phyloP scores from a whole-genome alignment of 345 rosid genomes.

The Pistacia atlantica region DNA sequence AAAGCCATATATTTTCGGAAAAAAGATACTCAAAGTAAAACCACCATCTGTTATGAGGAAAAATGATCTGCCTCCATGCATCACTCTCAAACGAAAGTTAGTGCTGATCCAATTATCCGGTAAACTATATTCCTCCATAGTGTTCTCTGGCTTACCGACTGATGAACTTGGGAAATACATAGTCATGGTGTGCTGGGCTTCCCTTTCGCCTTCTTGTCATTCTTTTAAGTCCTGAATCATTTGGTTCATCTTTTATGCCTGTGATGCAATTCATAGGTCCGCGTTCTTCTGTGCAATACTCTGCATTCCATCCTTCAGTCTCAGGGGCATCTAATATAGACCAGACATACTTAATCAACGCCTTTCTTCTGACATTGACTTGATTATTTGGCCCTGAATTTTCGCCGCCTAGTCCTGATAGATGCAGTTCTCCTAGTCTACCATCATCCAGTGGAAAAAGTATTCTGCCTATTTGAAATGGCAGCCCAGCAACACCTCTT shows the following conservation, averaged over 20 bases:
- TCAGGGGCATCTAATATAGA: constrained; percentile 61
- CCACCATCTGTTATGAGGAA: constrained; percentile 59
- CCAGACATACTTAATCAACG: constrained; percentile 47
- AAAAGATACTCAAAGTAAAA: constrained; percentile 58
- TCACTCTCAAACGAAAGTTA: constrained; percentile 54
- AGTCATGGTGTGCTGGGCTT: constrained; percentile 42
- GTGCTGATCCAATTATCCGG: constrained; percentile 45
- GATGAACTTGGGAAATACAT: constrained; percentile 39
- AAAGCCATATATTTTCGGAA: constrained; percentile 61
- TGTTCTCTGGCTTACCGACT: constrained; percentile 4
- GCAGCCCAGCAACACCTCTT: constrained; percentile 53
- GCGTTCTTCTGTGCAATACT: constrained; percentile 73
- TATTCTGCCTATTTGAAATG: constrained; percentile 53
- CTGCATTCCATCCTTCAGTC: constrained; percentile 78
- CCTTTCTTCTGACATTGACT: constrained; percentile 40
- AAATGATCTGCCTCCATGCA: constrained; percentile 58
- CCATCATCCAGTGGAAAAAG: constrained; percentile 72
- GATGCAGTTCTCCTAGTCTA: constrained; percentile 65
- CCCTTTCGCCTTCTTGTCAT: constrained; percentile 51
- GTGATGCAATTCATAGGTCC: constrained; percentile 58
- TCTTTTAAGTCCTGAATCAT: constrained; percentile 43
- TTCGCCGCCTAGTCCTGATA: constrained; percentile 63
- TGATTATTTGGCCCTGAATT: constrained; percentile 49
- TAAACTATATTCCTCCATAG: constrained; percentile 28
- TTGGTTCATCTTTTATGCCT: constrained; percentile 56